Percentiles rank a stretch among this genome's conserved stretches.
phyloP scores from a whole-genome alignment of 1,284 basidiomycete species.

The Moesziomyces sp. region DNA sequence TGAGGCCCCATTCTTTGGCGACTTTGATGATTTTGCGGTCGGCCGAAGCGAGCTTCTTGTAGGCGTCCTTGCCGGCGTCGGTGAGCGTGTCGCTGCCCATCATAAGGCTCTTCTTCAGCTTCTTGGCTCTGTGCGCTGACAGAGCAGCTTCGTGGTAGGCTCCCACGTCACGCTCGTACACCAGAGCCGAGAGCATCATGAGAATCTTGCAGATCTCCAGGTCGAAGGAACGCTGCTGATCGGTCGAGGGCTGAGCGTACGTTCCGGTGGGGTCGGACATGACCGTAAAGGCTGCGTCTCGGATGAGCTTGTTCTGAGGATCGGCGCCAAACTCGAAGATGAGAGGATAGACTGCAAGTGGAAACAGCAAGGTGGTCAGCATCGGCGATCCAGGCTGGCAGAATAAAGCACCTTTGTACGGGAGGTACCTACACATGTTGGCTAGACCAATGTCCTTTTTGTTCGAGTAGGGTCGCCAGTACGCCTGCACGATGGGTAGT shows the following conservation, averaged over 20 bases:
- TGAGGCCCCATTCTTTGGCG: slow-evolving; percentile 45
- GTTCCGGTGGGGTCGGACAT: slow-evolving; percentile 39
- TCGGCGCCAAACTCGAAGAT: slow-evolving; percentile 61
- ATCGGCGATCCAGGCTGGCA: too few species aligned
- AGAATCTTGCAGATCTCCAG: slow-evolving; percentile 46
- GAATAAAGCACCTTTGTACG: too few species aligned
- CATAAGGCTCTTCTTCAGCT: slow-evolving; percentile 13
- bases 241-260: slow-evolving; percentile 25
- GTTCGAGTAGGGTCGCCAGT: slow-evolving; percentile 20
- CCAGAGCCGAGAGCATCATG: slow-evolving; percentile 42
- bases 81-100: slow-evolving; percentile 19
- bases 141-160: slow-evolving; percentile 25
- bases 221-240: slow-evolving; percentile 49
- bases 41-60: slow-evolving; percentile 21
- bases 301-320: slow-evolving; percentile 51
- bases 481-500: slow-evolving; percentile 21
- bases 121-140: slow-evolving; percentile 7
- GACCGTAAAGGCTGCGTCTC: slow-evolving; percentile 54
- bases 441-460: slow-evolving; percentile 27
- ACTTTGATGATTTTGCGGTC: slow-evolving; percentile 37
- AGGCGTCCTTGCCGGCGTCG: slow-evolving; percentile 16
- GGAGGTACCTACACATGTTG: slow-evolving; percentile 22
- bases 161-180: slow-evolving; percentile 39
- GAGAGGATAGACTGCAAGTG: slow-evolving; percentile 61
- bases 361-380: not conserved